Evolutionary conservation across 129 eudicot genomes (phyloP).

Genomic region (Pulicaria dysenterica): DNA sequence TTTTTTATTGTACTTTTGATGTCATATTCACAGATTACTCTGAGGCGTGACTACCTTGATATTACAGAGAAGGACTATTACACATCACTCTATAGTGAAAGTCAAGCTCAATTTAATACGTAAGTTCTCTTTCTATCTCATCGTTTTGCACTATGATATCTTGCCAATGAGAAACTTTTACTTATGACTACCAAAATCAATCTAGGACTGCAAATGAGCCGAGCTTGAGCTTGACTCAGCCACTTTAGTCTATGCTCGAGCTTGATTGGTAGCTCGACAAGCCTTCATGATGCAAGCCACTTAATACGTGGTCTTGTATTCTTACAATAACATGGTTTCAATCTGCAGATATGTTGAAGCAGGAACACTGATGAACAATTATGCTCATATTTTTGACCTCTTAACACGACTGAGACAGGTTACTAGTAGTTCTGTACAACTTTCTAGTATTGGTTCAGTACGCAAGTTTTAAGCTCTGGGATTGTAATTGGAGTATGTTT

Average conservation of each 20-base stretch:
- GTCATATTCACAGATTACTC: slow-evolving; percentile 50
- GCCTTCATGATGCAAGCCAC: too few relatives aligned
- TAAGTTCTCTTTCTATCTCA: slow-evolving; percentile 36
- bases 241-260: too few relatives aligned
- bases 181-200: not conserved
- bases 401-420: slow-evolving; percentile 95
- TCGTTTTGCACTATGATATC: not conserved
- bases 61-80: slow-evolving; percentile 83
- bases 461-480: not conserved
- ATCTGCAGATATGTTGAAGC: slow-evolving; percentile 66
- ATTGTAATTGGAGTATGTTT: not conserved
- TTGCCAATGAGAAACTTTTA: not conserved
- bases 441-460: too few relatives aligned
- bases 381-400: slow-evolving; percentile 94
- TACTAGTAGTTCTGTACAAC: not conserved
- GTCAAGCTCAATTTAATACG: slow-evolving; percentile 92
- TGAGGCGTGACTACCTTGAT: slow-evolving; percentile 82
- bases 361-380: slow-evolving; percentile 86
- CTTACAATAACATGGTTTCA: slow-evolving; percentile 16
- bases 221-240: too few relatives aligned
- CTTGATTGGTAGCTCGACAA: too few relatives aligned
- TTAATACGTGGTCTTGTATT: slow-evolving; percentile 1
- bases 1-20: slow-evolving; percentile 5
- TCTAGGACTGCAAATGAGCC: too few relatives aligned
- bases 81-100: slow-evolving; percentile 78